Evolutionary conservation across 305 asterid species (phyloP).

Genomic region (Striga hermonthica): DNA sequence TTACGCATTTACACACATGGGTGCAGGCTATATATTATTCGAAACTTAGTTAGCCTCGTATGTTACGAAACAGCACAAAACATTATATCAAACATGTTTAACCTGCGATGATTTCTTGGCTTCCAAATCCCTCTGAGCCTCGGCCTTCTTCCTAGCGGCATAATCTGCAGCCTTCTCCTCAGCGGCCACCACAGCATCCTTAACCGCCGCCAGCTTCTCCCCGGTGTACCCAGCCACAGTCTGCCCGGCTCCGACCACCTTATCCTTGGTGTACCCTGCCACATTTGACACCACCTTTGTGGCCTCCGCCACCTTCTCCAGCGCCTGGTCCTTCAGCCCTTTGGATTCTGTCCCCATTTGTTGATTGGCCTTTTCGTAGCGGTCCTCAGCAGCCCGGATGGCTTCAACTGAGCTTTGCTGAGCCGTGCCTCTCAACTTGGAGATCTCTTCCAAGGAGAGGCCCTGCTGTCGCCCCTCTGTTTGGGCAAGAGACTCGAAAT

Average conservation of each 20-base stretch:
- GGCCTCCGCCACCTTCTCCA: slow-evolving; percentile 57
- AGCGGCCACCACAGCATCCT: slow-evolving; percentile 53
- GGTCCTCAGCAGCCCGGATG: slow-evolving; percentile 52
- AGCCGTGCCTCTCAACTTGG: slow-evolving; percentile 47
- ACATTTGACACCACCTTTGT: slow-evolving; percentile 53
- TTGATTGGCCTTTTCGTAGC: slow-evolving; percentile 40
- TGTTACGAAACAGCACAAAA: not conserved
- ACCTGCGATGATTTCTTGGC: slow-evolving; percentile 33
- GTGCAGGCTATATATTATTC: not conserved
- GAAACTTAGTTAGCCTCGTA: not conserved
- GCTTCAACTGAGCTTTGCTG: slow-evolving; percentile 65
- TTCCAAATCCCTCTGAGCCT: slow-evolving; percentile 43
- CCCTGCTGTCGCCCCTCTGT: not conserved
- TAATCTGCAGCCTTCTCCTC: slow-evolving; percentile 67
- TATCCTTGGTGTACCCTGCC: slow-evolving; percentile 54
- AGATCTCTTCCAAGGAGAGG: slow-evolving; percentile 56
- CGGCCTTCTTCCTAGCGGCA: slow-evolving; percentile 66
- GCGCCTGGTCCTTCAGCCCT: slow-evolving; percentile 56
- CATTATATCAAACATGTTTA: not conserved
- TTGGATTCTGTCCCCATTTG: slow-evolving; percentile 24
- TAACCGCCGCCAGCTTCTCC: slow-evolving; percentile 54
- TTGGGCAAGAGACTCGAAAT: slow-evolving; percentile 53
- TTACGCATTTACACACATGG: not conserved
- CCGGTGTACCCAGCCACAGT: slow-evolving; percentile 44
- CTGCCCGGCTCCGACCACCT: slow-evolving; percentile 61